Base-by-base conservation (phyloP, 345 rosid species). In the Passiflora organensis region DNA sequence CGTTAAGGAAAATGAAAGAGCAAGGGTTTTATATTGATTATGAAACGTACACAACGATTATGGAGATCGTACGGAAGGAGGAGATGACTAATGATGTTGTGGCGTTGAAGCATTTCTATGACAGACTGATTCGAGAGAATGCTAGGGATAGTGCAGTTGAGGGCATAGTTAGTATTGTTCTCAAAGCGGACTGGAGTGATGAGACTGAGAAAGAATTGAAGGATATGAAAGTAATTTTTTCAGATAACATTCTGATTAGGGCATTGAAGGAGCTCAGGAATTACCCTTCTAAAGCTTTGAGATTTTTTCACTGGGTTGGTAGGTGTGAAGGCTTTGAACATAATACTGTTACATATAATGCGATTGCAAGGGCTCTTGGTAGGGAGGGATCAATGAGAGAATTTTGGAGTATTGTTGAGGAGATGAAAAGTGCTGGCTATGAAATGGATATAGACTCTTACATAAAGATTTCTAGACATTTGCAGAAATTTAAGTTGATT, bases 401-500 rank as follows among this genome's bases (percentile, higher is more conserved):
- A 58, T 85, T 91, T 65, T 91, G 96, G 97, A 62, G 58, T 51
- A 63, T 76, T 59, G 54, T 83, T 32, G 80, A 72, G 48, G 89
- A 79, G 71, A 87, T 87, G 86, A 85, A 85, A 71, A 68, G 59
- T 15, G 74, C 58, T 10, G 86, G 89, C 52, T 56, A 72, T 32
- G 78, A 79, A 56, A 74, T 85, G 70, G 97, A 91, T 74, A 64
- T 77, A 0, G 95, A 85, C 59, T 76, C 86, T 2, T 91, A 91
- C 18, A 72, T 80, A 32, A 87, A 87, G 75, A 73, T 91, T 64
- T 71, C 83, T 0, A 83, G 97, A 61, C 80, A 83, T 51, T 85
- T 91, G 70, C 89, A 87, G 69, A 91, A 87, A 61, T 63, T 0
- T 43, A 83, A 69, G 69, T 74, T 85, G 88, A 69, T 75, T 75